These are phyloP conservation scores for Lasiosphaeria miniovina DNA, from an alignment of 495 filamentous ascomycete species.

Conservation along the genomic window DNA sequence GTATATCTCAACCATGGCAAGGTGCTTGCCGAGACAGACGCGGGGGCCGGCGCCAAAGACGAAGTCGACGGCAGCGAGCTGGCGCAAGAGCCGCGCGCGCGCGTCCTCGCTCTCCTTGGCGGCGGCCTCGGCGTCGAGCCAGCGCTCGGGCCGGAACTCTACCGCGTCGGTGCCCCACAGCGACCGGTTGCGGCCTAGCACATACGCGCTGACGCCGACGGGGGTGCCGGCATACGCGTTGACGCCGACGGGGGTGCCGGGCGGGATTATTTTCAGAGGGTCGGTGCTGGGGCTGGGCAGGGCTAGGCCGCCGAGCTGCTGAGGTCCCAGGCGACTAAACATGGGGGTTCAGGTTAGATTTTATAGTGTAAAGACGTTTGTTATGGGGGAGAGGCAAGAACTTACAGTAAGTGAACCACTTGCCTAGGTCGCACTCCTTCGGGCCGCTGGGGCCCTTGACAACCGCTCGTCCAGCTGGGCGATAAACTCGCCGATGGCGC, in stretches of 20 bases:
- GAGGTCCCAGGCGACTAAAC: slow-evolving; percentile 34
- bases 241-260: slow-evolving; percentile 32
- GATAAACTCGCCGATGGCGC: slow-evolving; percentile 21
- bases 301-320: slow-evolving; percentile 30
- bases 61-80: slow-evolving; percentile 31
- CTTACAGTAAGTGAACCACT: slow-evolving; percentile 27
- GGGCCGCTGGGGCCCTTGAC: neutral
- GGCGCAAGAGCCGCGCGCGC: slow-evolving; percentile 24
- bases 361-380: neutral
- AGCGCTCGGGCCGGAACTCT: slow-evolving; percentile 51
- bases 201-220: slow-evolving; percentile 44
- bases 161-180: slow-evolving; percentile 50
- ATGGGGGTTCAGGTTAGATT: neutral
- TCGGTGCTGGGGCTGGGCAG: slow-evolving; percentile 29
- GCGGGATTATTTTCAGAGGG: slow-evolving; percentile 29
- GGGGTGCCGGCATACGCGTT: slow-evolving; percentile 34
- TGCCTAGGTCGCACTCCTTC: slow-evolving; percentile 18
- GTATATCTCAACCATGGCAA: slow-evolving; percentile 41
- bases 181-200: slow-evolving; percentile 33
- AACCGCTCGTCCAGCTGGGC: slow-evolving; percentile 17
- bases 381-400: neutral
- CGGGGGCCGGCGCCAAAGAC: slow-evolving; percentile 41
- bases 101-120: slow-evolving; percentile 26
- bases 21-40: slow-evolving; percentile 41
- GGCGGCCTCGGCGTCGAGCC: slow-evolving; percentile 34